phyloP scores from a whole-genome alignment of 345 rosid genomes.

The Brassica incana region DNA sequence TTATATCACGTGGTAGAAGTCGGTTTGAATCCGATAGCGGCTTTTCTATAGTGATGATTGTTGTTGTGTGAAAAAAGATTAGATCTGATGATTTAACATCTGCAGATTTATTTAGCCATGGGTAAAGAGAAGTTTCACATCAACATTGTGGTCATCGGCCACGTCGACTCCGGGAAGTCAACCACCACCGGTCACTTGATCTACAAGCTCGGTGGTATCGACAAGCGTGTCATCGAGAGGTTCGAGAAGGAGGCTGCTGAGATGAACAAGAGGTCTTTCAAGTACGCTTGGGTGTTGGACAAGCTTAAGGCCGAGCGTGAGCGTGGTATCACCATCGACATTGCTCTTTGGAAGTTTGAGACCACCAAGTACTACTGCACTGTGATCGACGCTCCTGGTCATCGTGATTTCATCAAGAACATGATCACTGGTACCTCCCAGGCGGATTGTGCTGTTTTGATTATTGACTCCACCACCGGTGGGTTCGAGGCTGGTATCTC shows the following conservation, averaged over 20 bases:
- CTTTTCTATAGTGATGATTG: not conserved
- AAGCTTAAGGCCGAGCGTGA: conserved; percentile 85
- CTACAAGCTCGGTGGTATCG: conserved; percentile 84
- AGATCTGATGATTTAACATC: not conserved
- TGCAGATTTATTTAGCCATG: conserved; percentile 41
- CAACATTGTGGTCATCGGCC: conserved; percentile 81
- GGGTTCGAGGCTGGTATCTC: conserved; percentile 85
- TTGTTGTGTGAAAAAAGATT: not conserved
- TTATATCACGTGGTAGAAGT: conserved; percentile 19
- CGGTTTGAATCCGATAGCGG: conserved; percentile 34
- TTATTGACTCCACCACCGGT: conserved; percentile 78
- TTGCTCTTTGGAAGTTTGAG: conserved; percentile 78
- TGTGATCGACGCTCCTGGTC: conserved; percentile 79
- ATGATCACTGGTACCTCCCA: conserved; percentile 84
- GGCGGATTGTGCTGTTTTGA: conserved; percentile 76
- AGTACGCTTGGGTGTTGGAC: conserved; percentile 83
- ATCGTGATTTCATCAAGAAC: conserved; percentile 76
- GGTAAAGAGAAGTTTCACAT: conserved; percentile 79
- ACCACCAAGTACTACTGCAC: conserved; percentile 81
- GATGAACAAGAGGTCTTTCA: conserved; percentile 87
- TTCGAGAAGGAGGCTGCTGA: conserved; percentile 89
- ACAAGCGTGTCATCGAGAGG: conserved; percentile 87
- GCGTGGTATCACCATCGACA: conserved; percentile 81
- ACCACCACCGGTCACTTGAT: conserved; percentile 81
- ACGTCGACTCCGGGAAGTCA: conserved; percentile 77